These are phyloP conservation scores for Fusarium humuli DNA, from an alignment of 2,329 filamentous ascomycete species.

Conservation along the genomic window DNA sequence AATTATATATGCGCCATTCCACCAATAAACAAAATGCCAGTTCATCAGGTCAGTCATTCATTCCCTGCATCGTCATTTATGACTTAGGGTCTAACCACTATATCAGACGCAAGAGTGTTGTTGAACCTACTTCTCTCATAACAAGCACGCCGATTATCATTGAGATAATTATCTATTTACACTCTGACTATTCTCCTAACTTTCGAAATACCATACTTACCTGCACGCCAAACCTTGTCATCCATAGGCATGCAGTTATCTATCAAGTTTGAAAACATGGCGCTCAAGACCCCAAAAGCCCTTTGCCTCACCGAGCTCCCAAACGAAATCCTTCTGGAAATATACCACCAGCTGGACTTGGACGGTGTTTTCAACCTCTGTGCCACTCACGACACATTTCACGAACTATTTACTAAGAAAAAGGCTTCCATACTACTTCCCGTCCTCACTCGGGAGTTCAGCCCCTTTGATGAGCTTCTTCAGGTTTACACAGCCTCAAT, in stretches of 20 bases:
- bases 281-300: slow-evolving; percentile 14
- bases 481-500: slow-evolving; percentile 59
- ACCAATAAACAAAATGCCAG: slow-evolving; percentile 34
- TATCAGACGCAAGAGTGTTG: background rate
- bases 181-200: background rate
- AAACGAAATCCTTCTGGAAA: slow-evolving; percentile 61
- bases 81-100: slow-evolving; percentile 7
- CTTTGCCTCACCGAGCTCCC: slow-evolving; percentile 52
- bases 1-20: background rate
- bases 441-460: slow-evolving; percentile 57
- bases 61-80: slow-evolving; percentile 2
- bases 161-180: slow-evolving; percentile 5
- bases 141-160: slow-evolving; percentile 1
- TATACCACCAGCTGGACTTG: slow-evolving; percentile 60
- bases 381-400: slow-evolving; percentile 53
- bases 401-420: slow-evolving; percentile 56
- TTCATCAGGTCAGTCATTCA: slow-evolving; percentile 23
- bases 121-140: slow-evolving; percentile 22
- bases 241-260: background rate
- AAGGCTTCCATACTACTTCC: slow-evolving; percentile 57
- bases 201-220: background rate
- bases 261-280: slow-evolving; percentile 32
- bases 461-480: slow-evolving; percentile 60
- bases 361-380: slow-evolving; percentile 55
- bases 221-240: background rate